A percentile compares a stretch with the other conserved stretches of the same genome.
phyloP scores from a whole-genome alignment of 768 basidiomycete species.

The Rhizopogon vinicolor region DNA sequence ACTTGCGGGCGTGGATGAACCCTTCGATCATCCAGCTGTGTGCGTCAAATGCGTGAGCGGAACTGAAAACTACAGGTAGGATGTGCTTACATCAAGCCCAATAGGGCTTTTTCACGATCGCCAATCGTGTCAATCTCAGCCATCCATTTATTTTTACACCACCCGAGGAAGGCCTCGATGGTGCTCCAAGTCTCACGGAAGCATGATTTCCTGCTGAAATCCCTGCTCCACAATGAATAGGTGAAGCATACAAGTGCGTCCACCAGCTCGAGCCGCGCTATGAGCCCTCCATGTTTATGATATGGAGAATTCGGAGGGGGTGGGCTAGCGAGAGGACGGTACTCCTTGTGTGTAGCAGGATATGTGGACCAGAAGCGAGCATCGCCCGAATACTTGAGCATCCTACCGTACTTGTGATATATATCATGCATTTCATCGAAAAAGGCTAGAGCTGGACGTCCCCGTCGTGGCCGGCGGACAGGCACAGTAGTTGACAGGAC shows the following conservation, averaged over 20 bases:
- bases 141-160: constrained; percentile 70
- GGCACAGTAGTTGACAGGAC: constrained; percentile 41
- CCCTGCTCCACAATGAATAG: constrained; percentile 79
- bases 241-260: constrained; percentile 83
- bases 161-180: constrained; percentile 62
- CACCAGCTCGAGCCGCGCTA: constrained; percentile 74
- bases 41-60: constrained; percentile 21
- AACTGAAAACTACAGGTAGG: constrained; percentile 8
- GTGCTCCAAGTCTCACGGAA: constrained; percentile 62
- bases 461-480: constrained; percentile 63
- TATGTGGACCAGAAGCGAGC: constrained; percentile 74
- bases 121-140: constrained; percentile 33
- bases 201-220: constrained; percentile 53
- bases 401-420: constrained; percentile 65
- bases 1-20: constrained; percentile 57
- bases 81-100: constrained; percentile 74
- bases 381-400: constrained; percentile 82
- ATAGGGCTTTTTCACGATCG: constrained; percentile 53
- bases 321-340: constrained; percentile 57
- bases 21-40: constrained; percentile 75
- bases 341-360: constrained; percentile 58
- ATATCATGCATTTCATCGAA: constrained; percentile 62
- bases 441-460: constrained; percentile 41
- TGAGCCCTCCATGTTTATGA: constrained; percentile 69
- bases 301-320: constrained; percentile 65